These are phyloP conservation scores for Lactarius tabidus DNA, from an alignment of 768 basidiomycete species.

Conservation along the genomic window DNA sequence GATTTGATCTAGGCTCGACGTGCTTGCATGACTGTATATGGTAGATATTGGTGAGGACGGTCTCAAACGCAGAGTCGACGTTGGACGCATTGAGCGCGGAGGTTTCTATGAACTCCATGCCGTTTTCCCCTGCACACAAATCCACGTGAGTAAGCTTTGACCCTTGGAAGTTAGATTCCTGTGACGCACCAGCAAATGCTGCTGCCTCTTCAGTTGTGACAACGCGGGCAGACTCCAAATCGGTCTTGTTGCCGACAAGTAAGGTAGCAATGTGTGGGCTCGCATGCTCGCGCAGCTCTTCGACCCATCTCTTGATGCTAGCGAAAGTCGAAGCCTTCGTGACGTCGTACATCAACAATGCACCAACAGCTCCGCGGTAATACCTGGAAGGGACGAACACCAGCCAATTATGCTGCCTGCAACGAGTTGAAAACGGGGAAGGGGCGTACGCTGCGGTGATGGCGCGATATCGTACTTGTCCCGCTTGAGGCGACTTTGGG, in stretches of 20 bases:
- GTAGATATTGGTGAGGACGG: constrained; percentile 67
- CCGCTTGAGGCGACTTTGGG: constrained; percentile 48
- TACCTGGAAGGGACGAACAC: constrained; percentile 49
- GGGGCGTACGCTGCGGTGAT: constrained; percentile 86
- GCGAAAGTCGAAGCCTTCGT: constrained; percentile 91
- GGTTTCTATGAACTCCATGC: constrained; percentile 94
- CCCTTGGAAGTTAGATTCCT: background rate
- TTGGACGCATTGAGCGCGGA: constrained; percentile 99
- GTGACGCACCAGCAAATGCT: constrained; percentile 70
- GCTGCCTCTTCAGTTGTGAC: constrained; percentile 98
- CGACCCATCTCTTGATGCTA: constrained; percentile 93
- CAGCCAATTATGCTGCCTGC: background rate
- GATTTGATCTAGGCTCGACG: background rate
- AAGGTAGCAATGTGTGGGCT: constrained; percentile 91
- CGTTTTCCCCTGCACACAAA: constrained; percentile 66
- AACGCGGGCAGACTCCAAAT: constrained; percentile 94
- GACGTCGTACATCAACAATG: constrained; percentile 90
- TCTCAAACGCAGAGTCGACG: constrained; percentile 55
- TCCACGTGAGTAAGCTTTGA: background rate
- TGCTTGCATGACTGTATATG: constrained; percentile 40
- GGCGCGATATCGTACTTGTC: constrained; percentile 95
- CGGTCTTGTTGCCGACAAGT: constrained; percentile 98
- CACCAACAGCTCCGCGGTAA: constrained; percentile 95
- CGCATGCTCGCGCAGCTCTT: constrained; percentile 94
- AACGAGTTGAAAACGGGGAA: background rate